These are phyloP conservation scores for Aegle marmelos DNA, from an alignment of 345 rosid genomes.

Conservation along the genomic window DNA sequence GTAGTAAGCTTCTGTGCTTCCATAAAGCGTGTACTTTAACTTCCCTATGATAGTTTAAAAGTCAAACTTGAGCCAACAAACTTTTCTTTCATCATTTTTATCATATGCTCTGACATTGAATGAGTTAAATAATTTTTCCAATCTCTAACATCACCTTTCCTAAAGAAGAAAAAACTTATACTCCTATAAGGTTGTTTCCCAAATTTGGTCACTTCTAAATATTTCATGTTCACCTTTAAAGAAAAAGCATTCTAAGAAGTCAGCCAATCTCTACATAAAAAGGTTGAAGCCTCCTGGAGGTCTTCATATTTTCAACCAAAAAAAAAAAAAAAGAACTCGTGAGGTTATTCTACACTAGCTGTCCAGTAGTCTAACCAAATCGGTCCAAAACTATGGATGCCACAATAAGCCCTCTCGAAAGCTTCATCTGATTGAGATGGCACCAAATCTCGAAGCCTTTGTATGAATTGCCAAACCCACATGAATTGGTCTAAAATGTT, in stretches of 20 bases:
- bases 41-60: not conserved
- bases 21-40: too few species aligned
- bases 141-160: conserved; percentile 41
- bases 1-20: too few species aligned
- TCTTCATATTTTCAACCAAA: conserved; percentile 21
- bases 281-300: conserved; percentile 1
- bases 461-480: conserved; percentile 22
- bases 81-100: conserved; percentile 26
- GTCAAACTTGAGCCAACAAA: conserved; percentile 20
- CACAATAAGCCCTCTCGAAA: conserved; percentile 26
- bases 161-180: conserved; percentile 21
- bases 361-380: conserved; percentile 13
- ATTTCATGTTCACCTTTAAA: conserved; percentile 22
- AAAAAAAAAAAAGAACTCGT: conserved; percentile 18
- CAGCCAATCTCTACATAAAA: conserved; percentile 20
- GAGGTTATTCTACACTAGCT: conserved; percentile 14
- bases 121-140: conserved; percentile 33
- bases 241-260: conserved; percentile 34
- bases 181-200: conserved; percentile 19
- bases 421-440: conserved; percentile 1
- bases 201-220: conserved; percentile 33
- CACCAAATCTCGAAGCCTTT: not conserved
- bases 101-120: conserved; percentile 31
- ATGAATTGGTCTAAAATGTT: conserved; percentile 25
- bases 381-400: conserved; percentile 19